These are phyloP conservation scores for Boletus vinaceobasis DNA, from an alignment of 768 basidiomycete genomes.

Conservation along the genomic window DNA sequence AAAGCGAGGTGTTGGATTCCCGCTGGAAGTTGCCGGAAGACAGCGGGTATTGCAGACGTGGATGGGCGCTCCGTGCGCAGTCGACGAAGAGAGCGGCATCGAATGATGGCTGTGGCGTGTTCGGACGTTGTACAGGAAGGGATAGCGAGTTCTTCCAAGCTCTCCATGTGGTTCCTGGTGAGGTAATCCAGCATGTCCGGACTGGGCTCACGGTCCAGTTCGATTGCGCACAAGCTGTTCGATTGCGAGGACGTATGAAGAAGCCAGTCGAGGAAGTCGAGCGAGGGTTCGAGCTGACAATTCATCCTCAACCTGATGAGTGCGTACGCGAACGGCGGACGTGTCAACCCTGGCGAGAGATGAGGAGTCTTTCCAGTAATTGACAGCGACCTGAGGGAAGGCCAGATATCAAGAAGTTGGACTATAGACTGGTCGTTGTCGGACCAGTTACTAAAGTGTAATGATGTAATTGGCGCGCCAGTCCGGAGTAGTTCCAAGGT, in stretches of 20 bases:
- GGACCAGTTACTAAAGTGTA: constrained; percentile 72
- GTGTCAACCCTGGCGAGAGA: constrained; percentile 37
- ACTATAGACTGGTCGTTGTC: constrained; percentile 53
- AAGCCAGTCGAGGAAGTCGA: constrained; percentile 68
- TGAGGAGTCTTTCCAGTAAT: constrained; percentile 58
- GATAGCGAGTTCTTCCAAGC: constrained; percentile 53
- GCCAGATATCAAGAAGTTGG: constrained; percentile 65
- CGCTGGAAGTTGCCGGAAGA: constrained; percentile 49
- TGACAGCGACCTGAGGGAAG: constrained; percentile 51
- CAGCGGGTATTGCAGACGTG: constrained; percentile 33
- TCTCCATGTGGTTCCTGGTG: constrained; percentile 44
- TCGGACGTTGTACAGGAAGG: constrained; percentile 52
- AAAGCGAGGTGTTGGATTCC: constrained; percentile 56
- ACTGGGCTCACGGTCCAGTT: constrained; percentile 60
- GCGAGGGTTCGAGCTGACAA: constrained; percentile 58
- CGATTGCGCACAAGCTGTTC: constrained; percentile 46
- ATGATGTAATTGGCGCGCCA: constrained; percentile 49
- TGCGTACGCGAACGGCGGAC: constrained; percentile 42
- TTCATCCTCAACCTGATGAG: constrained; percentile 59
- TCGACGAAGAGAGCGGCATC: constrained; percentile 49
- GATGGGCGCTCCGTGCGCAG: constrained; percentile 56
- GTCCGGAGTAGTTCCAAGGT: constrained; percentile 51
- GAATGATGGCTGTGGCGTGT: constrained; percentile 42
- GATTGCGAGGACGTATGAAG: constrained; percentile 52
- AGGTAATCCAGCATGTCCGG: constrained; percentile 53